A percentile compares a stretch with the other conserved stretches of the same genome.
These are phyloP conservation scores for Diaporthe sp. DNA, from an alignment of 2,329 filamentous ascomycete species.

Conservation along the genomic window DNA sequence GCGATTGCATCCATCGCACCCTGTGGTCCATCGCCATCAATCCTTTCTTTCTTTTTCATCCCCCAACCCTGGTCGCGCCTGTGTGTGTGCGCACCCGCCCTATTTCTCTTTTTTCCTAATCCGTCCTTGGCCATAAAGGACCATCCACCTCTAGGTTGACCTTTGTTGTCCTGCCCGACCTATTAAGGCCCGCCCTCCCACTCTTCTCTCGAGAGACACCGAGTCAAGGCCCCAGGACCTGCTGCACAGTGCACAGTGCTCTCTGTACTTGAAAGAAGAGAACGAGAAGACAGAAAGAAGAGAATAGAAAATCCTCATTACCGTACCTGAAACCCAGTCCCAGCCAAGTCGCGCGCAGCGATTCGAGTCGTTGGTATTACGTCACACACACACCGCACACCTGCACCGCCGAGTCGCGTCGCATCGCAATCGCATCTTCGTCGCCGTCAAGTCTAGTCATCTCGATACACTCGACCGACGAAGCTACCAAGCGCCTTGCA, in stretches of 20 bases:
- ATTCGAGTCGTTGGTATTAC: conserved; percentile 41
- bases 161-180: conserved; percentile 35
- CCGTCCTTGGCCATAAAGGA: conserved; percentile 31
- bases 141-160: not conserved
- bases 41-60: conserved; percentile 12
- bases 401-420: conserved; percentile 34
- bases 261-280: conserved; percentile 46
- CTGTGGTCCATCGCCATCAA: conserved; percentile 16
- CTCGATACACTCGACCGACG: conserved; percentile 37
- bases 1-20: conserved; percentile 14
- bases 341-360: conserved; percentile 37
- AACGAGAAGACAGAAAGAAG: conserved; percentile 46
- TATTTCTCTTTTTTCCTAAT: conserved; percentile 24
- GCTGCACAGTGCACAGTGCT: conserved; percentile 50
- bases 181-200: conserved; percentile 28
- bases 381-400: conserved; percentile 32
- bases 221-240: conserved; percentile 41
- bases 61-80: conserved; percentile 30
- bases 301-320: conserved; percentile 42
- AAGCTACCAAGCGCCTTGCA: conserved; percentile 40
- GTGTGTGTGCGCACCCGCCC: conserved; percentile 35
- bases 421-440: conserved; percentile 37
- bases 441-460: conserved; percentile 39
- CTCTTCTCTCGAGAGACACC: conserved; percentile 40
- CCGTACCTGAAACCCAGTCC: conserved; percentile 35